phyloP scores from a whole-genome alignment of 768 basidiomycete species.

The Gelatoporia subvermispora region DNA sequence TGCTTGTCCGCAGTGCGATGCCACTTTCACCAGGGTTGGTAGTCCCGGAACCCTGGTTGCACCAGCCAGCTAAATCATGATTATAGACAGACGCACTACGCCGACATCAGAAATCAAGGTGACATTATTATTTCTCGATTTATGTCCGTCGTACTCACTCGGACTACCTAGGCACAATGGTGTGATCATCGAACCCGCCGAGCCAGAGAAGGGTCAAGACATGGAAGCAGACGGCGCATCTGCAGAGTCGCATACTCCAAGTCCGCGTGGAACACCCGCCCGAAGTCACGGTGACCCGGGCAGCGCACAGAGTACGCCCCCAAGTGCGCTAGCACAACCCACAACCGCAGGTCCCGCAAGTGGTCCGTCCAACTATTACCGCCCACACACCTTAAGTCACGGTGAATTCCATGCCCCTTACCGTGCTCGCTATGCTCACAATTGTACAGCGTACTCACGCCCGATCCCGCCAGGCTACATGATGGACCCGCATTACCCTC shows the following conservation, averaged over 20 bases:
- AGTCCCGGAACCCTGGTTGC: constrained; percentile 2
- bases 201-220: constrained; percentile 20
- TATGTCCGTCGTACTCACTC: constrained; percentile 1
- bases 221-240: constrained; percentile 28
- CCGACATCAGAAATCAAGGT: constrained; percentile 79
- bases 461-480: constrained; percentile 32
- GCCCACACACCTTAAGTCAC: constrained; percentile 52
- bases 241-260: constrained; percentile 41
- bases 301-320: constrained; percentile 20
- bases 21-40: constrained; percentile 73
- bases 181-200: constrained; percentile 51
- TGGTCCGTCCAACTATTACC: constrained; percentile 57
- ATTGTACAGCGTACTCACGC: constrained; percentile 34
- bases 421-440: neutral
- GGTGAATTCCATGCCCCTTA: constrained; percentile 24
- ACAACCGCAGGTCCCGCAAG: constrained; percentile 31
- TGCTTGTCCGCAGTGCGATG: constrained; percentile 75
- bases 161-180: constrained; percentile 53
- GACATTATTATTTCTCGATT: constrained; percentile 15
- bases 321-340: constrained; percentile 26
- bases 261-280: constrained; percentile 46
- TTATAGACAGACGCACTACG: constrained; percentile 74
- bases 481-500: constrained; percentile 39
- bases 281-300: constrained; percentile 30
- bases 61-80: constrained; percentile 4